A percentile compares a stretch with the other conserved stretches of the same genome.
Evolutionary conservation across 1,284 basidiomycete genomes (phyloP).

Genomic region (Cutaneotrichosporon sp.): DNA sequence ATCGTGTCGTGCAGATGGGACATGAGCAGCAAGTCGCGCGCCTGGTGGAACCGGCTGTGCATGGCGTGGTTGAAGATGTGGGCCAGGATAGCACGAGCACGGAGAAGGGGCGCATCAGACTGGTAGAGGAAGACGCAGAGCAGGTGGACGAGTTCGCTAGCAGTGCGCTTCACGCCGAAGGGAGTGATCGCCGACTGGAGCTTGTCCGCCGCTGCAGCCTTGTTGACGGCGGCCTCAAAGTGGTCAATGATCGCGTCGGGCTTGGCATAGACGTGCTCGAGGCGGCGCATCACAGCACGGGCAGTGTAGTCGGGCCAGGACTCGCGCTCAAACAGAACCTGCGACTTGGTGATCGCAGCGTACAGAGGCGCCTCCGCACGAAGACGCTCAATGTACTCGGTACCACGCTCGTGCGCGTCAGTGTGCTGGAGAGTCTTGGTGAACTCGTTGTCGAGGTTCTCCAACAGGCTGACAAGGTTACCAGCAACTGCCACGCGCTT

Average conservation of each 20-base stretch:
- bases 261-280: constrained; percentile 99
- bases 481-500: constrained; percentile 62
- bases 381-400: constrained; percentile 93
- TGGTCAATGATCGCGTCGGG: constrained; percentile 90
- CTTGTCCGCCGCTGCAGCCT: constrained; percentile 51
- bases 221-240: constrained; percentile 63
- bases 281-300: constrained; percentile 85
- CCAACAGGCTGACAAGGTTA: constrained; percentile 89
- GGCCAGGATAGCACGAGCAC: constrained; percentile 93
- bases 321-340: constrained; percentile 82
- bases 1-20: constrained; percentile 96
- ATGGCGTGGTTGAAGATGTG: constrained; percentile 97
- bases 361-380: constrained; percentile 95
- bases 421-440: constrained; percentile 97
- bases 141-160: constrained; percentile 65
- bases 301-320: constrained; percentile 70
- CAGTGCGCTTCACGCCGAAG: constrained; percentile 58
- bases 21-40: constrained; percentile 98
- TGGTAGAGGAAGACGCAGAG: constrained; percentile 93
- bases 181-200: constrained; percentile 59
- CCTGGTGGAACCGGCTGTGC: constrained; percentile 93
- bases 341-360: constrained; percentile 83
- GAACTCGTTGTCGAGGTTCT: constrained; percentile 97
- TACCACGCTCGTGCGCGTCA: constrained; percentile 81
- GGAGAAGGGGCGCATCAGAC: constrained; percentile 79